Evolutionary conservation across 179 eudicot genomes (phyloP).

Genomic region (Drosera spatulata): DNA sequence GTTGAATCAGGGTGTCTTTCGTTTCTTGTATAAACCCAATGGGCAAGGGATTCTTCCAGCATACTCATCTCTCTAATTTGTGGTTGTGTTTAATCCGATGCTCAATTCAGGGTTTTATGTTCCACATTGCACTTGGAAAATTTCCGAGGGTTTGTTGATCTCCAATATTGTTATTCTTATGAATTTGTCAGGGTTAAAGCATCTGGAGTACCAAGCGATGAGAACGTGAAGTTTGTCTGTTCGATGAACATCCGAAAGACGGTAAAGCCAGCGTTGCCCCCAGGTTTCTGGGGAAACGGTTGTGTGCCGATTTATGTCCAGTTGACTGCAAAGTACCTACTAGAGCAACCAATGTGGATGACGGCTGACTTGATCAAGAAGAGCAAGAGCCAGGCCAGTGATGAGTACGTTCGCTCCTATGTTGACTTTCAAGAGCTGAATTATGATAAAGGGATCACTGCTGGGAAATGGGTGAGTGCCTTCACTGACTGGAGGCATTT

Average conservation of each 20-base stretch:
- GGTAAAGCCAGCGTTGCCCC: conserved; percentile 43
- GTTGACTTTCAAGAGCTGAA: conserved; percentile 54
- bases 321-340: conserved; percentile 25
- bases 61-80: no score
- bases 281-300: conserved; percentile 71
- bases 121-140: no score
- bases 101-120: no score
- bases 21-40: no score
- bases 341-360: conserved; percentile 44
- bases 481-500: conserved; percentile 77
- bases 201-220: conserved; percentile 18
- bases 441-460: conserved; percentile 33
- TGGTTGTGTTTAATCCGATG: no score
- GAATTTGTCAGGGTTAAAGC: conserved; percentile 37
- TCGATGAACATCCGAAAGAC: conserved; percentile 42
- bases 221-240: conserved; percentile 51
- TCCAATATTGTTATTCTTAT: no score
- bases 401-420: conserved; percentile 45
- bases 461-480: conserved; percentile 44
- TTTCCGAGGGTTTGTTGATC: no score
- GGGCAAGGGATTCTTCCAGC: no score
- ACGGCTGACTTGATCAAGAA: conserved; percentile 45
- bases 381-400: conserved; percentile 39
- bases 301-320: conserved; percentile 55
- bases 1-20: no score